Percentiles rank a stretch among this genome's conserved stretches.
Evolutionary conservation across 306 rosid genomes (phyloP).

Genomic region (Rosa chinensis): DNA sequence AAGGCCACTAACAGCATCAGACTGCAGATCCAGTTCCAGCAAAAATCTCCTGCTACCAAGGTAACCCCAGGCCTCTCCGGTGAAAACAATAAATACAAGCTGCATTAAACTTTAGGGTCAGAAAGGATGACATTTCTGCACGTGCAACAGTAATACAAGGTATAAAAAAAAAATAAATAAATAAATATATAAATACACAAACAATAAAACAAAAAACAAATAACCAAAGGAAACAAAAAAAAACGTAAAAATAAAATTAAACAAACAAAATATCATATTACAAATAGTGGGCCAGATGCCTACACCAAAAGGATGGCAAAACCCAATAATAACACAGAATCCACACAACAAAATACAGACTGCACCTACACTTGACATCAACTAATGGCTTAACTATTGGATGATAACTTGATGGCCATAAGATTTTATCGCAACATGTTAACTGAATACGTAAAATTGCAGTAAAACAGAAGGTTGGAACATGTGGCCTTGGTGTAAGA

Average conservation of each 20-base stretch:
- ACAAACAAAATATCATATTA: not conserved
- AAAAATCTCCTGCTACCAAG: slow-evolving; percentile 95
- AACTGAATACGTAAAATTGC: not conserved
- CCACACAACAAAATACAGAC: no score
- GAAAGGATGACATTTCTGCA: not conserved
- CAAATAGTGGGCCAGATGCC: not conserved
- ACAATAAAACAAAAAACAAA: not conserved
- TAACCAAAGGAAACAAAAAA: not conserved
- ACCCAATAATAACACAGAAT: not conserved
- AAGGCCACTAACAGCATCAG: slow-evolving; percentile 84
- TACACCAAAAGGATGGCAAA: not conserved
- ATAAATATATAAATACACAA: not conserved
- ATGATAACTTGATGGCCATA: no score
- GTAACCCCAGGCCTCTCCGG: slow-evolving; percentile 97
- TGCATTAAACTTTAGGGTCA: slow-evolving; percentile 50
- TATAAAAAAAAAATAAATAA: not conserved
- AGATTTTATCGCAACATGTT: not conserved
- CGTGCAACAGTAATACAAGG: not conserved
- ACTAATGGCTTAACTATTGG: no score
- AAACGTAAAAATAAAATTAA: no score
- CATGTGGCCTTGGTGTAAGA: not conserved
- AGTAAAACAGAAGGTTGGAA: not conserved
- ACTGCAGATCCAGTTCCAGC: slow-evolving; percentile 78
- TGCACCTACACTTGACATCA: no score
- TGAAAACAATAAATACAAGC: slow-evolving; percentile 83